These are phyloP conservation scores for Erythrophleum ivorense DNA, from an alignment of 331 rosid species.

Conservation along the genomic window DNA sequence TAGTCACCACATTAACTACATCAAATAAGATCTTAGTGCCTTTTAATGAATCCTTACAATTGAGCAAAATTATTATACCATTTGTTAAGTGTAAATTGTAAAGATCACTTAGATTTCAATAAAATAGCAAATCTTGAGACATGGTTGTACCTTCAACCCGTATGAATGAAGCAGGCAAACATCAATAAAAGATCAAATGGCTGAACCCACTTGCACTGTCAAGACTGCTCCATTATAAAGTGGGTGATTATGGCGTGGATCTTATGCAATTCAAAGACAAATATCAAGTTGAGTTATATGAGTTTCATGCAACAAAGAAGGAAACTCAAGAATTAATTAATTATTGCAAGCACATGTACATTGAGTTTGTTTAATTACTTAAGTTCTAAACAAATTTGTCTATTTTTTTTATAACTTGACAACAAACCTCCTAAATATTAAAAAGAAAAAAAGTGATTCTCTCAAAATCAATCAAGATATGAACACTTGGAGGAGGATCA, in stretches of 20 bases:
- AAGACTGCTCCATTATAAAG: not conserved
- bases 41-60: not conserved
- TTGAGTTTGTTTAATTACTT: conserved; percentile 32
- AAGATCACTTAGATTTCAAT: not conserved
- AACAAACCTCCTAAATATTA: no score
- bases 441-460: no score
- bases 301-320: conserved; percentile 36
- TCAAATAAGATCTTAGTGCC: not conserved
- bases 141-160: not conserved
- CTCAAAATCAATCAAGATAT: no score
- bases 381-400: no score
- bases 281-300: conserved; percentile 26
- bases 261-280: conserved; percentile 50
- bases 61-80: not conserved
- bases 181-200: not conserved
- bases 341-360: conserved; percentile 44
- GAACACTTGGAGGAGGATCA: no score
- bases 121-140: not conserved
- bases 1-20: not conserved
- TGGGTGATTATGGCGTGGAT: conserved; percentile 43
- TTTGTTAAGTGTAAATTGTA: not conserved
- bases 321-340: conserved; percentile 41
- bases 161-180: no score
- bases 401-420: no score
- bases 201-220: not conserved